Base-by-base conservation (phyloP, 179 eudicot genomes). In the Camellia oleifera region DNA sequence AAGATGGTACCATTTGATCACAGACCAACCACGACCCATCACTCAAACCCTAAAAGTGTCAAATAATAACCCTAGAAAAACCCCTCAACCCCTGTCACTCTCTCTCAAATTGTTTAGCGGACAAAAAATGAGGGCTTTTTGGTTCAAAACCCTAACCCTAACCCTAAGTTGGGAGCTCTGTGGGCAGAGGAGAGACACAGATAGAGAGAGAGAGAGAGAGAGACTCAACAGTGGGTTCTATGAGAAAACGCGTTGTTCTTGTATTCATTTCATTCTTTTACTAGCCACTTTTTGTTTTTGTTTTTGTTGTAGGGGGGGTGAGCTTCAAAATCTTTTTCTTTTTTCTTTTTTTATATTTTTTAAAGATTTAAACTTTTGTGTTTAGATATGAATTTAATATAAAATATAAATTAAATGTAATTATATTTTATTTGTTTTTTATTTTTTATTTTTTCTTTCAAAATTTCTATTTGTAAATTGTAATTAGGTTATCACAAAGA, bases 21-120 rank as follows among this genome's bases (percentile, higher is more conserved):
- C 44, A 71, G 26, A 58, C 69, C 17, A 77, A 76, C 50, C 69
- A 79, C 74, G 77, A 85, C 88, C 92, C 90, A 86, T 89, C 75
- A 75, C 63, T 69, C 72, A 78, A 83, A 70, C 78, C 86, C 81
- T 23, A 75, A 83, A 74, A 83, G 88, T 87, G 90, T 79, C 80
- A 54, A 56, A 46, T 12, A 42, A 44, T 3, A 58, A 23, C 1
- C 80, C 46, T 65, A 60, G 77, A 81, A 66, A 78, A 44, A 13
- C 32, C 53, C 69, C 56, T 60, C 68, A 62, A 74, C 45, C 75
- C 79, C 26, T 66, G 75, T 67, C 56, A 66, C 74, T 42, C 67
- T 58, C 81, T 68, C 54, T 23, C 15, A 4, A 1, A 14, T n/a
- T 52, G 26, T n/a, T 32, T 57, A 8, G 48, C 5, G 5, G 80